phyloP scores from a whole-genome alignment of 2,329 filamentous ascomycete species.

The Colletotrichum limetticola region DNA sequence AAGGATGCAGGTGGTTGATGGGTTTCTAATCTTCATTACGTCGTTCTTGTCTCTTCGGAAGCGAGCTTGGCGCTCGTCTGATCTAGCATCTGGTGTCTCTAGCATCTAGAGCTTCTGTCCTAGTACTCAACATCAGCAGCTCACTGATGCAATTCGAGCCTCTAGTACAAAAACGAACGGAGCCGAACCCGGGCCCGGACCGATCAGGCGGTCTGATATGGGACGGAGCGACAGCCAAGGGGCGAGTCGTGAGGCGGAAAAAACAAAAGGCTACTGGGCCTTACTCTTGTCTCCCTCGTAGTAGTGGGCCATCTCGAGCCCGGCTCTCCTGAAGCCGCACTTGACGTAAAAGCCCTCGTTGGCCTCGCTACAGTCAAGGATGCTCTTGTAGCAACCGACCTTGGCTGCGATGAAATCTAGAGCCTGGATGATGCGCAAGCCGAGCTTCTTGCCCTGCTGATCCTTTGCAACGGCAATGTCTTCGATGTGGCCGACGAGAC shows the following conservation, averaged over 20 bases:
- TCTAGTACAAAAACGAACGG: background rate
- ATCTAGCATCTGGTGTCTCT: background rate
- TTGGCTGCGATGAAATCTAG: slow-evolving; percentile 88
- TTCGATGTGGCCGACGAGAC: slow-evolving; percentile 93
- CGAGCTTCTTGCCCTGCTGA: slow-evolving; percentile 97
- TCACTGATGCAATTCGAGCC: slow-evolving; percentile 8
- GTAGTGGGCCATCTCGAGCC: slow-evolving; percentile 97
- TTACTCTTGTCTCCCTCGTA: slow-evolving; percentile 72
- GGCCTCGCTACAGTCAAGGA: slow-evolving; percentile 93
- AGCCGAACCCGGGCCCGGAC: background rate
- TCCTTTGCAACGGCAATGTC: slow-evolving; percentile 96
- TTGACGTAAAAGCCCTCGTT: slow-evolving; percentile 99
- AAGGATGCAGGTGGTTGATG: background rate
- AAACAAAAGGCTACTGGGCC: slow-evolving; percentile 38
- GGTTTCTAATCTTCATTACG: background rate
- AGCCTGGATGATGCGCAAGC: slow-evolving; percentile 91
- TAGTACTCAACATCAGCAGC: slow-evolving; percentile 25
- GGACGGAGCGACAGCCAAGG: background rate
- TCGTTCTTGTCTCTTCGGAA: slow-evolving; percentile 1
- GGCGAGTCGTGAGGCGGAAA: slow-evolving; percentile 2
- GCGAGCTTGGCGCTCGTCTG: slow-evolving; percentile 4
- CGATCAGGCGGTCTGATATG: background rate
- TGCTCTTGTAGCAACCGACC: slow-evolving; percentile 96
- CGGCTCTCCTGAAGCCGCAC: slow-evolving; percentile 92
- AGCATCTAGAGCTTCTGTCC: slow-evolving; percentile 10